Evolutionary conservation across 495 filamentous ascomycete species (phyloP), one percentile per base, ranked within the genome.

Genomic region (Pyrenopolyporus hunteri): DNA sequence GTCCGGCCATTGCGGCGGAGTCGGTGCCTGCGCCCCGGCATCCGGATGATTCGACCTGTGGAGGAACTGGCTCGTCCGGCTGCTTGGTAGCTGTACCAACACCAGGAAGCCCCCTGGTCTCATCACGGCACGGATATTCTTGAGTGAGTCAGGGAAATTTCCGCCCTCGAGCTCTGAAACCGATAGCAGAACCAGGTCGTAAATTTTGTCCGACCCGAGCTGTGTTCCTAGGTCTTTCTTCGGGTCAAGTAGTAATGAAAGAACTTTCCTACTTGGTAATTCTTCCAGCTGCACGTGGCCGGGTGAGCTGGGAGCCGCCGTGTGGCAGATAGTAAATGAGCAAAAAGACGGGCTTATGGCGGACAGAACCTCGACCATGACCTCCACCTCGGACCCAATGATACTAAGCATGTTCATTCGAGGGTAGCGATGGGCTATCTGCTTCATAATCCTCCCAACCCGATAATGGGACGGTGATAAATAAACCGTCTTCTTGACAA

Each of bases 401-500:
- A 80, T 36, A 0, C 65, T 69, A 7, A 80, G 68, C 23, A 80
- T 72, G n/a, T 74, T 70, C 75, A 78, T 77, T 6, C 52, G 60
- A 5, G 78, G 69, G 23, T 76, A 75, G 29, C 72, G 70, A 69
- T 80, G 77, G 0, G 63, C 59, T 11, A 79, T 74, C 57, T 80
- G 78, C 32, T 58, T 56, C 14, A 68, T 66, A 6, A 78, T 65
- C 1, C 73, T 68, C 9, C 72, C 68, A 3, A 79, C 23, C 22
- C 78, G 72, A 4, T 52, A 53, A 31, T 74, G 70, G 39, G 74
- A 75, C 3, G 20, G 45, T 2, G 53, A 39, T 11, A 76, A 47
- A 20, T 74, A 55, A 7, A 63, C 55, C 4, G 71, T 72, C 43
- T 75, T 70, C 1, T 69, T 39, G n/a, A 74, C 44, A 9, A 74